Evolutionary conservation across 1,284 basidiomycete genomes (phyloP).

Genomic region (Austroboletus novae-zelandiae): DNA sequence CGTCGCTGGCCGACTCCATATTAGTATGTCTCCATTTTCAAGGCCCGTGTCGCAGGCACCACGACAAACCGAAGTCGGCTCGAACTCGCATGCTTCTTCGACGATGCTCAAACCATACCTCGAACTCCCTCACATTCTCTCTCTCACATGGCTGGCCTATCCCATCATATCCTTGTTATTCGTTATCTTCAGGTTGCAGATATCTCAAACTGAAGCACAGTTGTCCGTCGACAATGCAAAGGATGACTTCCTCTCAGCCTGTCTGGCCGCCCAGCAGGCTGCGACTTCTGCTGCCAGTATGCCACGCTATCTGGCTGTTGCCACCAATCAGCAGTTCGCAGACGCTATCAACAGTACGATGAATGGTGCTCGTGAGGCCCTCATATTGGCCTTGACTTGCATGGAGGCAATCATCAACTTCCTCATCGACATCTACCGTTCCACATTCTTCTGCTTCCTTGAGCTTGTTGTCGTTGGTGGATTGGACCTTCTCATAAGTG

Average conservation of each 20-base stretch:
- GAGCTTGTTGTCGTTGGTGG: conserved; percentile 86
- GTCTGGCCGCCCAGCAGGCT: conserved; percentile 79
- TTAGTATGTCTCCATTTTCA: conserved; percentile 33
- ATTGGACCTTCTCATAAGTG: conserved; percentile 76
- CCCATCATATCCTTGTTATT: conserved; percentile 86
- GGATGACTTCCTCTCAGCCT: conserved; percentile 70
- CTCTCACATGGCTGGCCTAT: conserved; percentile 82
- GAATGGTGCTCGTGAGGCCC: conserved; percentile 68
- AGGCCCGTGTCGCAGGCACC: conserved; percentile 45
- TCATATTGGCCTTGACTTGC: conserved; percentile 72
- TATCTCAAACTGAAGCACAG: conserved; percentile 71
- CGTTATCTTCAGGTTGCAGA: conserved; percentile 76
- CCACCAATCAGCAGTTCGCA: conserved; percentile 78
- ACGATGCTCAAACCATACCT: conserved; percentile 78
- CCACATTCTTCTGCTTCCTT: conserved; percentile 88
- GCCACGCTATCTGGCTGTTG: conserved; percentile 83
- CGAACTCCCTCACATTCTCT: conserved; percentile 76
- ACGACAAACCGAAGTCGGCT: conserved; percentile 53
- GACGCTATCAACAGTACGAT: conserved; percentile 78
- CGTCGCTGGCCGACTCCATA: conserved; percentile 51
- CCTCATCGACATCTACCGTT: conserved; percentile 88
- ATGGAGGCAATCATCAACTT: conserved; percentile 91
- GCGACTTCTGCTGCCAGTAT: conserved; percentile 81
- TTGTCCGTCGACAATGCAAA: conserved; percentile 70
- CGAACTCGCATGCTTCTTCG: conserved; percentile 32